A percentile compares a stretch with the other conserved stretches of the same genome.
These are phyloP conservation scores for Puccinia polysora DNA, from an alignment of 1,284 basidiomycete genomes.

Conservation along the genomic window DNA sequence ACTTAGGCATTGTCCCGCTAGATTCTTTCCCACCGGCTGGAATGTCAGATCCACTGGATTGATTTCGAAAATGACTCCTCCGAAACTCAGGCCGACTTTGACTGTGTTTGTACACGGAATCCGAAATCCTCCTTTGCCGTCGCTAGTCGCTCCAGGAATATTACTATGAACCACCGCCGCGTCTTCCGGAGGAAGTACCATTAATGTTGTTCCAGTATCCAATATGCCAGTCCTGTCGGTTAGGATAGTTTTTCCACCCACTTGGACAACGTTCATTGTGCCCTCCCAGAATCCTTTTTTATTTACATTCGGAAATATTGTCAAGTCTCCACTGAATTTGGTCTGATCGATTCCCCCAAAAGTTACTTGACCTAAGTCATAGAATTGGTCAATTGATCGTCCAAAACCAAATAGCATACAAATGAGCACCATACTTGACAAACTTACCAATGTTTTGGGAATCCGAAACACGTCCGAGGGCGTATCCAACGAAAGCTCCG, in stretches of 20 bases:
- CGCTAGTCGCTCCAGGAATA: conserved; percentile 50
- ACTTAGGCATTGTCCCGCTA: conserved; percentile 66
- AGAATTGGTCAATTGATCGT: not conserved
- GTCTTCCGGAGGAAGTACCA: conserved; percentile 50
- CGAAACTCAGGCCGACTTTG: conserved; percentile 50
- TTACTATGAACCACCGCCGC: conserved; percentile 51
- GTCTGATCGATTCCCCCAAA: conserved; percentile 71
- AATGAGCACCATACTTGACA: not conserved
- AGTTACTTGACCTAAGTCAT: conserved; percentile 56
- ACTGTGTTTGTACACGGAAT: conserved; percentile 51
- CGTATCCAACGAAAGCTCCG: conserved; percentile 71
- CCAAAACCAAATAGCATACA: too few relatives aligned
- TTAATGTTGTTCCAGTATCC: conserved; percentile 53
- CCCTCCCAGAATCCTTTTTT: conserved; percentile 54
- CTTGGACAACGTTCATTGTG: conserved; percentile 46
- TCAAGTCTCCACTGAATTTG: conserved; percentile 60
- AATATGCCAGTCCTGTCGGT: conserved; percentile 49
- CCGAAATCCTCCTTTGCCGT: conserved; percentile 52
- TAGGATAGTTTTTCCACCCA: conserved; percentile 48
- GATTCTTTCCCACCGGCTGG: conserved; percentile 62
- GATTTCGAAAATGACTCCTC: conserved; percentile 49
- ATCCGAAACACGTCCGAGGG: conserved; percentile 65
- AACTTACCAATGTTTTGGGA: conserved; percentile 31
- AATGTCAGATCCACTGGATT: conserved; percentile 63
- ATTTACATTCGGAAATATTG: conserved; percentile 52